Evolutionary conservation across 2,329 filamentous ascomycete species (phyloP), one percentile per base, ranked within the genome.

Genomic region (Exserohilum turcica): DNA sequence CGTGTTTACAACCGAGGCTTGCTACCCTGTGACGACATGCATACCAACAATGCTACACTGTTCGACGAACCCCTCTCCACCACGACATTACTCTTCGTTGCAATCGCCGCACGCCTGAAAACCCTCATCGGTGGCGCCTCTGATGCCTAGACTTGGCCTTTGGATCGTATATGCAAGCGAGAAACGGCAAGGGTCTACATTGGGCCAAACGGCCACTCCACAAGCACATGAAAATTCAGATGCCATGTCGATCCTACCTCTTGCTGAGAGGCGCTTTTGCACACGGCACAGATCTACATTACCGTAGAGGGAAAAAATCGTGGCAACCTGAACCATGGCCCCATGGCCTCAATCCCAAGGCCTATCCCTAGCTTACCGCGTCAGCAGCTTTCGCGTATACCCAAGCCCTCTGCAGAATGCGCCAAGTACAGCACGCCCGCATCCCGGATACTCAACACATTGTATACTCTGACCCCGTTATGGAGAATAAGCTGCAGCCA

Each of bases 401-500:
- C 18, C 47, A 36, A 47, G 28, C 15, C 43, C 13, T 32, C 31
- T 44, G 31, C 36, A 19, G 21, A 35, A 6, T 51, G 42, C 42
- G 52, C 39, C 33, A 51, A 51, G 4, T 19, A 43, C 28, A 19
- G 43, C 33, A 35, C 8, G 8, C 24, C 7, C 16, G 9, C 43
- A 31, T 43, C n/a, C 24, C 28, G 10, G 21, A 24, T 32, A 13
- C 43, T 54, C 48, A 48, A 51, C 47, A 54, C 19, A 16, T 6
- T 35, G 18, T 21, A 18, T 27, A 13, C 12, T 32, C 28, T 50
- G 1, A 16, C 19, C 38, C 42, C 13, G 1, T 21, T 16, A 5
- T 32, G 3, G 1, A 39, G n/a, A 13, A 13, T 29, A 15, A 7
- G 21, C 13, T 10, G 51, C 51, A 40, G 24, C 39, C 28, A 50